Conservation (phyloP, 108 stramenopile species). For the Halocafeteria seosinensis region DNA sequence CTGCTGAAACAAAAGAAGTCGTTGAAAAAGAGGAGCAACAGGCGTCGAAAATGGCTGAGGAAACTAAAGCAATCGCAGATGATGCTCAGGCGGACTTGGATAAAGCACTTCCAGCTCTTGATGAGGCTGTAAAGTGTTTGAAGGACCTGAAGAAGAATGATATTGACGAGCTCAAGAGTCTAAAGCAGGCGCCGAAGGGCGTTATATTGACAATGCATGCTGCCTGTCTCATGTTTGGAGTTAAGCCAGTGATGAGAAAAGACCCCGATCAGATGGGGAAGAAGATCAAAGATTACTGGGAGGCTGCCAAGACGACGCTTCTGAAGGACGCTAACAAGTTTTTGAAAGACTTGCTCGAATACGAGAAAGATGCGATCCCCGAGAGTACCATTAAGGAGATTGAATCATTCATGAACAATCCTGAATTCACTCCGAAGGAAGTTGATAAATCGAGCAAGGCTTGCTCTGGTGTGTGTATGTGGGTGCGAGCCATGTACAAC, state of each 20-base stretch:
- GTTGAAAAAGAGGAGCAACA: constrained; percentile 34
- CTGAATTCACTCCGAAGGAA: constrained; percentile 30
- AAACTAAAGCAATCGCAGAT: constrained; percentile 37
- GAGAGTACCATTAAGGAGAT: constrained; percentile 31
- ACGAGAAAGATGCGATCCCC: constrained; percentile 50
- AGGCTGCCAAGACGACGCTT: constrained; percentile 27
- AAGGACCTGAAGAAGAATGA: constrained; percentile 41
- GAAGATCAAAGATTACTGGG: constrained; percentile 38
- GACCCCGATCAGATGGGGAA: constrained; percentile 32
- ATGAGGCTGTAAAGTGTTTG: constrained; percentile 32
- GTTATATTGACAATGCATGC: constrained; percentile 41
- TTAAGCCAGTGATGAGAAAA: constrained; percentile 35
- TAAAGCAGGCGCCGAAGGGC: constrained; percentile 32
- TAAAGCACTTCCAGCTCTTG: constrained; percentile 39
- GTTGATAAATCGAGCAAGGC: constrained; percentile 42
- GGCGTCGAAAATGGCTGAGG: constrained; percentile 26
- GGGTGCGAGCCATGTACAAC: constrained; percentile 48
- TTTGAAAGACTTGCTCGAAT: constrained; percentile 27
- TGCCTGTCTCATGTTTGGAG: constrained; percentile 33
- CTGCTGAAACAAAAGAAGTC: constrained; percentile 26
- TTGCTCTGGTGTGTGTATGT: constrained; percentile 48
- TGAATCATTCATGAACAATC: constrained; percentile 33
- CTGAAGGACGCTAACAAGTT: constrained; percentile 31
- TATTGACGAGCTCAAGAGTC: constrained; percentile 39
- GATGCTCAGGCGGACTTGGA: constrained; percentile 43